Conservation (phyloP, 371 early-diverging fungal species). For the Rhizopus stolonifer region DNA sequence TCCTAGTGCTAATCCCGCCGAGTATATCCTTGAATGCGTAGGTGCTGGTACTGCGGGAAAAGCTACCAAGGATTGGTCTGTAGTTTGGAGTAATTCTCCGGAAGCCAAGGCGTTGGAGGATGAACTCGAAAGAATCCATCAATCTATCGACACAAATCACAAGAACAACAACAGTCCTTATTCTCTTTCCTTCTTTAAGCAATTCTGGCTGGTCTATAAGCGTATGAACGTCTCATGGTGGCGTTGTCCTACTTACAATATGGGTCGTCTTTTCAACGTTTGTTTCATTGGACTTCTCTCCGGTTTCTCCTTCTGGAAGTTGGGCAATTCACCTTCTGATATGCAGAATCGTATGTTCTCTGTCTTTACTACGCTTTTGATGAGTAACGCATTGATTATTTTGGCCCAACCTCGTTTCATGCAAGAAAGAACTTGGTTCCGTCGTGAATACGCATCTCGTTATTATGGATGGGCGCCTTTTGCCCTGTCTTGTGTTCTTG, state of each 20-base stretch:
- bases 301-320: constrained; percentile 77
- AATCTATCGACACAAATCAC: constrained; percentile 17
- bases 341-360: constrained; percentile 74
- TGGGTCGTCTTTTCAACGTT: constrained; percentile 60
- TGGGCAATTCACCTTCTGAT: constrained; percentile 54
- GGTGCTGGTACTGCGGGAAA: constrained; percentile 63
- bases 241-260: constrained; percentile 67
- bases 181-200: constrained; percentile 37
- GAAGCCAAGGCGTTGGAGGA: constrained; percentile 42
- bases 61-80: constrained; percentile 61
- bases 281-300: constrained; percentile 61
- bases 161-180: constrained; percentile 22
- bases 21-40: constrained; percentile 69
- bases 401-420: constrained; percentile 75
- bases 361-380: constrained; percentile 66
- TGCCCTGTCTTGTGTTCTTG: constrained; percentile 50
- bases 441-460: constrained; percentile 69
- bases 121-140: constrained; percentile 39
- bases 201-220: constrained; percentile 58
- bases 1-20: constrained; percentile 66
- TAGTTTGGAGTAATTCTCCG: constrained; percentile 56
- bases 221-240: constrained; percentile 69
- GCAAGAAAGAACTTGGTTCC: constrained; percentile 68
- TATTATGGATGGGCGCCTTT: constrained; percentile 76
- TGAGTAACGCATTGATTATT: constrained; percentile 69